Conservation (phyloP, 2,329 filamentous ascomycete species). For the Epichloe baconii region DNA sequence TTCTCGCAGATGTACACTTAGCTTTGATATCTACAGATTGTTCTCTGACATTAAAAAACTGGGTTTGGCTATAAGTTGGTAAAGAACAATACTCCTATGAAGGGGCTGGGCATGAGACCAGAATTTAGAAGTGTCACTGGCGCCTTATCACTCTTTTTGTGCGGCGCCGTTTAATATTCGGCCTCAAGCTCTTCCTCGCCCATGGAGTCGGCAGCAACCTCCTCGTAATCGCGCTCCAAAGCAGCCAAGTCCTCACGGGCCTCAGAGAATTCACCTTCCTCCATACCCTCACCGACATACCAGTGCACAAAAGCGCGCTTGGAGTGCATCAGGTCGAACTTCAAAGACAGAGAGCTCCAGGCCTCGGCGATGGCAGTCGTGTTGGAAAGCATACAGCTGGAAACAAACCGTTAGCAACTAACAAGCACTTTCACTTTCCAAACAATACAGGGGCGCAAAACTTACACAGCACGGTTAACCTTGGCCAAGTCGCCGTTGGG, state of each 20-base stretch:
- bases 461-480: constrained; percentile 95
- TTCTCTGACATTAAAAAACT: constrained; percentile 24
- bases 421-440: background rate
- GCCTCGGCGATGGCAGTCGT: constrained; percentile 97
- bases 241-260: constrained; percentile 97
- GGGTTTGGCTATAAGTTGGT: constrained; percentile 22
- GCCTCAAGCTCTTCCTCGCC: constrained; percentile 78
- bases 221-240: constrained; percentile 96
- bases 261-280: constrained; percentile 99
- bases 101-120: constrained; percentile 14
- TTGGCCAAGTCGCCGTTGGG: constrained; percentile 95
- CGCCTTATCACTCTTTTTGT: constrained; percentile 2
- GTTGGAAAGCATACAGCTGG: constrained; percentile 94
- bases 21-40: constrained; percentile 17
- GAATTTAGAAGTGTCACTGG: constrained; percentile 9
- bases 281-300: constrained; percentile 99
- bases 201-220: constrained; percentile 89
- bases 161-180: constrained; percentile 58
- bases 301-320: constrained; percentile 99
- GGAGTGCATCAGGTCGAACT: constrained; percentile 99
- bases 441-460: constrained; percentile 14
- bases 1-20: background rate
- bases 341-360: constrained; percentile 90
- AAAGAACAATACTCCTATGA: constrained; percentile 26
- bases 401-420: constrained; percentile 12